Base-by-base conservation (phyloP, 2,329 filamentous ascomycete species). In the Cytospora mali region DNA sequence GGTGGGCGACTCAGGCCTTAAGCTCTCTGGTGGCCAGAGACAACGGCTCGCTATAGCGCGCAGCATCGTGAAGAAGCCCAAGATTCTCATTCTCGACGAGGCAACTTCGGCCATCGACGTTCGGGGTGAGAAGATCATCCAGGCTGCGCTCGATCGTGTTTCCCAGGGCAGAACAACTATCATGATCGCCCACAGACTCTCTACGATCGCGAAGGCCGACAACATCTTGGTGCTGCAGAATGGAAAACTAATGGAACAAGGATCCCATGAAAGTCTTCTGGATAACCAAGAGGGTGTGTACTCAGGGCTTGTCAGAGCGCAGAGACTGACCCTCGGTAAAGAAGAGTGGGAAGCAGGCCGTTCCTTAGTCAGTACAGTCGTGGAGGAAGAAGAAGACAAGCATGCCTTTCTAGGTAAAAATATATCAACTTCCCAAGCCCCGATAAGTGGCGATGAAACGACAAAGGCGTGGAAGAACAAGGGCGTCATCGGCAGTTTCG, bases 1-100 rank as follows among this genome's bases (percentile, higher is more conserved):
- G 10, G 91, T 95, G 1, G 92, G 92, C 1, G 91, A 94, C 70
- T 84, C 84, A 29, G 92, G 92, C 5, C 88, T 89, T 54, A 92
- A 91, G 71, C 78, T 96, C 1, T 86, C 83, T 27, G 86, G 86
- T 21, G 86, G 86, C 2, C 86, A 89, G 69, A 78, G 84, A 27
- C 87, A 89, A 69, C 79, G 86, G 4, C 76, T 89, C 11, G 83
- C 85, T 1, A 88, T 89, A 62, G 86, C 86, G 0, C 79, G 86
- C 23, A 84, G 82, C 48, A 85, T 89, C 58, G 75, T 89, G 50
- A 81, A 82, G 54, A 75, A 85, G 65, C 83, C 87, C 1, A 79
- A 79, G 2, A 87, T 91, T 56, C 75, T 91, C 1, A 84, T 91
- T 9, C 77, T 88, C 21, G 84, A 90, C 66, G 88, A 90, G 73